Conservation (phyloP, 2,329 filamentous ascomycete species). For the Aspergillus sp. region DNA sequence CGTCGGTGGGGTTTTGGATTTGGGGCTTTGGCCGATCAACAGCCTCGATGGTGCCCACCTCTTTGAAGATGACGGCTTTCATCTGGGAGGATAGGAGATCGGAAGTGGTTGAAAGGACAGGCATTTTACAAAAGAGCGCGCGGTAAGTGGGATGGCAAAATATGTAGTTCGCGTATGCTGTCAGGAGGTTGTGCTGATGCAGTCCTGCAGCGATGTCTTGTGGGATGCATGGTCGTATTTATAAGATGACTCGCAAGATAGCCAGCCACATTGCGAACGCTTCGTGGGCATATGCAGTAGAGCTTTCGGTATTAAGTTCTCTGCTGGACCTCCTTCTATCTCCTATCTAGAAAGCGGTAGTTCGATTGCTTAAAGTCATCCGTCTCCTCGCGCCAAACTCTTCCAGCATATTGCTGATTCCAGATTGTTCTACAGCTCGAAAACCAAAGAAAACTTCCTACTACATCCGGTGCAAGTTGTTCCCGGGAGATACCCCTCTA, state of each 20-base stretch:
- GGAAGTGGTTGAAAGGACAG: neutral
- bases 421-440: too few species aligned
- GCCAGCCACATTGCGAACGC: neutral
- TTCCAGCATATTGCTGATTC: too few species aligned
- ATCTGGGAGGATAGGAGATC: conserved; percentile 21
- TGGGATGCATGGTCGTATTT: neutral
- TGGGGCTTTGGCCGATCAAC: conserved; percentile 39
- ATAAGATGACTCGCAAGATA: neutral
- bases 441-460: too few species aligned
- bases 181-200: neutral
- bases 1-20: conserved; percentile 43
- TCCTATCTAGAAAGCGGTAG: too few species aligned
- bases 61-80: conserved; percentile 46
- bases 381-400: too few species aligned
- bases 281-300: too few species aligned
- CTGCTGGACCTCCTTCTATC: too few species aligned
- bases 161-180: neutral
- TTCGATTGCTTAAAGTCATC: too few species aligned
- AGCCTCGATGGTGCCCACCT: conserved; percentile 23
- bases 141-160: neutral
- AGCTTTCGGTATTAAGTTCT: too few species aligned
- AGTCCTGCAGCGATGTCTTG: neutral
- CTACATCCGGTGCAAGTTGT: too few species aligned
- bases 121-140: neutral
- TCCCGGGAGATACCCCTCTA: too few species aligned